Conservation (phyloP, 139 green algal species). For the Chlorella sp. region DNA sequence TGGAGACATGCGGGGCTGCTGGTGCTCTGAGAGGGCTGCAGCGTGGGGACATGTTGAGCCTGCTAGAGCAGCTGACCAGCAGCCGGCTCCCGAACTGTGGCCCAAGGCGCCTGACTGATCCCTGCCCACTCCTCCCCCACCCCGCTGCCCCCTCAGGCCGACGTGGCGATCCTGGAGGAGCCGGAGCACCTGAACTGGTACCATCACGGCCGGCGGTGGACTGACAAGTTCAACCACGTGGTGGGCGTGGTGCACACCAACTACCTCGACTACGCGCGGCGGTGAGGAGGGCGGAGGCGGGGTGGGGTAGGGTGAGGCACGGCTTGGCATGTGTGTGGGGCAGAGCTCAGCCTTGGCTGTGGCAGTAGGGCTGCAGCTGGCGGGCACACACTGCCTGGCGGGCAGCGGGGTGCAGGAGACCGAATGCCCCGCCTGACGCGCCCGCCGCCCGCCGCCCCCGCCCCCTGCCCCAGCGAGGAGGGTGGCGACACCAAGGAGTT, state of each 20-base stretch:
- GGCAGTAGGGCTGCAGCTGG: not conserved
- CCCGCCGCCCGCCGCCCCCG: not conserved
- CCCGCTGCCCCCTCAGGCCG: constrained; percentile 54
- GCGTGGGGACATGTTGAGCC: too few species aligned
- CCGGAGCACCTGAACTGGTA: constrained; percentile 99
- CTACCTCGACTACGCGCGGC: constrained; percentile 96
- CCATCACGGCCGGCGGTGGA: constrained; percentile 97
- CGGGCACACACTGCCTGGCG: not conserved
- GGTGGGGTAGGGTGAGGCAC: not conserved
- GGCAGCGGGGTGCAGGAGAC: not conserved
- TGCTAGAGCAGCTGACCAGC: too few species aligned
- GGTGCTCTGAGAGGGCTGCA: too few species aligned
- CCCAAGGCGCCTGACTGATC: too few species aligned
- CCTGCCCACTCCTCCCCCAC: not conserved
- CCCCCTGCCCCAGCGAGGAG: constrained; percentile 46
- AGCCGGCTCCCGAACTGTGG: too few species aligned
- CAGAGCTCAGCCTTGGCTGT: not conserved
- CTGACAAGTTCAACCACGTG: constrained; percentile 97
- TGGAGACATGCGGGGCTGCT: too few species aligned
- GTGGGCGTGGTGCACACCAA: constrained; percentile 99
- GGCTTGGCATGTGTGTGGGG: not conserved
- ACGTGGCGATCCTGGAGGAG: constrained; percentile 99
- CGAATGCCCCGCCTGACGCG: not conserved
- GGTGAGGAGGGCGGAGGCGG: not conserved
- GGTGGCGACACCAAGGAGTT: constrained; percentile 53